phyloP scores from a whole-genome alignment of 1,284 basidiomycete species.

The Rhizopogon parksii region DNA sequence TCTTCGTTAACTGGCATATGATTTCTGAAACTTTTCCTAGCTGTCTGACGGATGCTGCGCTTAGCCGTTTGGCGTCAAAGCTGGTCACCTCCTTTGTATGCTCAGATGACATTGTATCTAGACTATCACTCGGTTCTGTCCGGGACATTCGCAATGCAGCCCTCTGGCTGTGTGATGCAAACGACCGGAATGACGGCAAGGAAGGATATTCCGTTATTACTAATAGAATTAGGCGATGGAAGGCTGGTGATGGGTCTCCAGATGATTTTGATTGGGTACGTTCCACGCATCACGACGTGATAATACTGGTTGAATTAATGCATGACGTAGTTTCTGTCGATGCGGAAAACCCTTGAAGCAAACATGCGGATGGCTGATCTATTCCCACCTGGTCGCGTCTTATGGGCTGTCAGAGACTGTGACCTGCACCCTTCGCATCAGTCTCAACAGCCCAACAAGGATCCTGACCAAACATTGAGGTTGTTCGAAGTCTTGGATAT shows the following conservation, averaged over 20 bases:
- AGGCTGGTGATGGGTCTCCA: constrained; percentile 42
- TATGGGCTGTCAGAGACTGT: constrained; percentile 69
- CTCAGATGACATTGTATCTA: constrained; percentile 75
- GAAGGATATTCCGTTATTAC: constrained; percentile 61
- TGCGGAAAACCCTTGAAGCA: constrained; percentile 77
- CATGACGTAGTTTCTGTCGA: constrained; percentile 55
- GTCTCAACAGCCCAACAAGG: constrained; percentile 1
- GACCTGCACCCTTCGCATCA: constrained; percentile 55
- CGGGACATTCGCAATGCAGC: constrained; percentile 70
- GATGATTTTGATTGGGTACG: constrained; percentile 64
- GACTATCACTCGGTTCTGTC: constrained; percentile 72
- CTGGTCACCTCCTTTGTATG: constrained; percentile 75
- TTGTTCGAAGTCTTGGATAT: constrained; percentile 70
- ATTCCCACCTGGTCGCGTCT: constrained; percentile 72
- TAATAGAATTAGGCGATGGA: constrained; percentile 50
- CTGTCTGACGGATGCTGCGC: constrained; percentile 49
- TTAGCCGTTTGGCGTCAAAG: constrained; percentile 48
- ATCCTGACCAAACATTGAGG: constrained; percentile 27
- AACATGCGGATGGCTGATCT: constrained; percentile 74
- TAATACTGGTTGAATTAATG: not conserved
- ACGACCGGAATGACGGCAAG: constrained; percentile 33
- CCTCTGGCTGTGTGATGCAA: constrained; percentile 72
- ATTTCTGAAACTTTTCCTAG: constrained; percentile 27
- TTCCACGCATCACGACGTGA: constrained; percentile 1
- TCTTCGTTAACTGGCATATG: constrained; percentile 5